phyloP scores from a whole-genome alignment of 2,329 filamentous ascomycete species.

The Xylariales sp. region DNA sequence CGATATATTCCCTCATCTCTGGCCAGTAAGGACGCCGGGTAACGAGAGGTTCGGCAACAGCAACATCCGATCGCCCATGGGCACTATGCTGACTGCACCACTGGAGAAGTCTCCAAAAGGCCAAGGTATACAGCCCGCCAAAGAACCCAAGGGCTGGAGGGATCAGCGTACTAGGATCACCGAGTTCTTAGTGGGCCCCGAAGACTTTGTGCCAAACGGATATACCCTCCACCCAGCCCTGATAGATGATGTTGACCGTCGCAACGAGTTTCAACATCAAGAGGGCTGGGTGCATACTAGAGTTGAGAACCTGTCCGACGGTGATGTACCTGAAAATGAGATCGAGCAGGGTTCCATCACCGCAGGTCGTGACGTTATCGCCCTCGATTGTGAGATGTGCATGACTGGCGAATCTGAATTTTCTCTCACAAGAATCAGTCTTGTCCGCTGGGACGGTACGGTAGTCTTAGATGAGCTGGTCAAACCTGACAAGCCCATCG shows the following conservation, averaged over 20 bases:
- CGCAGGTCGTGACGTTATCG: conserved; percentile 71
- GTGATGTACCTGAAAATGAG: conserved; percentile 60
- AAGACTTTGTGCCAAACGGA: conserved; percentile 77
- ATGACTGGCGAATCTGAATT: conserved; percentile 75
- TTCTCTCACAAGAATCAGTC: conserved; percentile 82
- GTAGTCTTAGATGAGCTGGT: conserved; percentile 86
- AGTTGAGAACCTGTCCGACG: conserved; percentile 63
- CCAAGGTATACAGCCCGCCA: conserved; percentile 51
- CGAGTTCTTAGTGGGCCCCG: conserved; percentile 65
- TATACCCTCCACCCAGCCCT: conserved; percentile 79
- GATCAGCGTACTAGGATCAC: conserved; percentile 79
- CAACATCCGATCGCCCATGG: conserved; percentile 81
- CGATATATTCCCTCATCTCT: conserved; percentile 80
- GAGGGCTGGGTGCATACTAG: conserved; percentile 80
- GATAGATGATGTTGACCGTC: conserved; percentile 53
- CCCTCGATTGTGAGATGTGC: conserved; percentile 97
- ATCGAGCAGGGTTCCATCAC: conserved; percentile 80
- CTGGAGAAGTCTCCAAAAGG: conserved; percentile 55
- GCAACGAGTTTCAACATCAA: conserved; percentile 47
- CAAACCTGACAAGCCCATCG: conserved; percentile 82
- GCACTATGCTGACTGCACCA: conserved; percentile 75
- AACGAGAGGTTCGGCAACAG: conserved; percentile 73
- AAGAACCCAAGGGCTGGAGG: conserved; percentile 62
- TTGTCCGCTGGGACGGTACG: conserved; percentile 80
- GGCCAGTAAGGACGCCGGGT: conserved; percentile 84